Base-by-base conservation (phyloP, 2,329 filamentous ascomycete genomes). In the Macrophomina pseudophaseolina region DNA sequence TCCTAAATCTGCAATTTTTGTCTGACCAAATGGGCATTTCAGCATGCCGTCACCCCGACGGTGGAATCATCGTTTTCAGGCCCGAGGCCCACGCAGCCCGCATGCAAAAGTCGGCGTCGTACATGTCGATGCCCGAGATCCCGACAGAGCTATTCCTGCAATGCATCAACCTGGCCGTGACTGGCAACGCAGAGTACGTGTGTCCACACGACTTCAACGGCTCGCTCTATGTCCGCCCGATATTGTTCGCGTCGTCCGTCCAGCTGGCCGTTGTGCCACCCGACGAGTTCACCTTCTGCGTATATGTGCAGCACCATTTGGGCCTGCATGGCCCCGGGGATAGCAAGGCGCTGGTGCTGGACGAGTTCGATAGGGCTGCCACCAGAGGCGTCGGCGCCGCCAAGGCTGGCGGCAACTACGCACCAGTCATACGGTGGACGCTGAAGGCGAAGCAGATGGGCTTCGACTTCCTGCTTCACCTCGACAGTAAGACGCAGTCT, bases 341-440 rank as follows among this genome's bases (percentile, higher is more conserved):
- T 0, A 93, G 97, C n/a, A 89, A 91, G 74, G 92, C 91, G 1
- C 82, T 97, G 64, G 91, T 98, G 68, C 85, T 98, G 2, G 94
- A 98, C 74, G 90, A 95, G 35, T 98, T 98, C 76, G 94, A 98
- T 78, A 91, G 94, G 35, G 88, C 94, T 0, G 94, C 94, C n/a
- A 94, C 95, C 0, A 88, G 93, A 73, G 94, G 94, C 0, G 96
- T 92, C 0, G 94, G 94, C 0, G 89, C 88, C 69, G 94, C 93
- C n/a, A 98, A 98, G 81, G 86, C 97, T 3, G 94, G 95, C 32
- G 95, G 94, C 14, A 98, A 98, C 81, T 98, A 98, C 76, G 94
- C 94, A 9, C 94, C 94, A 3, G 94, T 98, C 5, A 80, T 98
- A 74, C 85, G 91, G 65, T 93, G 92, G 85, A 96, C 92, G 75